phyloP scores from a whole-genome alignment of 2,329 filamentous ascomycete species.

The Penicillium brasilianum region DNA sequence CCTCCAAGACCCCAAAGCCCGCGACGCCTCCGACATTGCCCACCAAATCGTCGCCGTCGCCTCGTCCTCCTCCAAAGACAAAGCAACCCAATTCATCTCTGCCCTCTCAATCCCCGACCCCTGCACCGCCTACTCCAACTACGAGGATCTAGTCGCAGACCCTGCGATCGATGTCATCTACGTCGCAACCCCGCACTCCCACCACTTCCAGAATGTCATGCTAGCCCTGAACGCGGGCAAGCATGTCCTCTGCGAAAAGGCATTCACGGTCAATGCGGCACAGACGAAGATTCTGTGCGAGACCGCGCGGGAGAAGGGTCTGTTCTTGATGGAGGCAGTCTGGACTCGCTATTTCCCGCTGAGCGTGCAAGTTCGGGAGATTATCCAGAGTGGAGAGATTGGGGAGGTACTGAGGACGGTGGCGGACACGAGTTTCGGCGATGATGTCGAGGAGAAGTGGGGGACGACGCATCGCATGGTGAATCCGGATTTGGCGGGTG shows the following conservation, averaged over 20 bases:
- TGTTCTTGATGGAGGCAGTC: conserved; percentile 85
- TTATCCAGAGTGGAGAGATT: conserved; percentile 64
- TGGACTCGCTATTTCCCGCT: conserved; percentile 91
- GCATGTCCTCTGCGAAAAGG: conserved; percentile 89
- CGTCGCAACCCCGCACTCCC: conserved; percentile 86
- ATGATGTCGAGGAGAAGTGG: conserved; percentile 64
- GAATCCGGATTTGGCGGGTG: conserved; percentile 80
- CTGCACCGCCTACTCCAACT: conserved; percentile 77
- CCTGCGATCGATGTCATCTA: conserved; percentile 83
- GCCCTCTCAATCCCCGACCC: conserved; percentile 70
- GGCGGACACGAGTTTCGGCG: conserved; percentile 67
- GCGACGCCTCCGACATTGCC: conserved; percentile 72
- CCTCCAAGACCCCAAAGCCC: conserved; percentile 71
- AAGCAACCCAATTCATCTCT: conserved; percentile 74
- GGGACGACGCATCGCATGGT: conserved; percentile 75
- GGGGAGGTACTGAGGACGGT: conserved; percentile 62
- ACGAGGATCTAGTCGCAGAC: conserved; percentile 79
- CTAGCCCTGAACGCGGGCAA: conserved; percentile 83
- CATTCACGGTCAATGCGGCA: conserved; percentile 80
- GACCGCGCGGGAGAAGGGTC: conserved; percentile 71
- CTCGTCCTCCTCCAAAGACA: conserved; percentile 73
- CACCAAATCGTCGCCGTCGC: conserved; percentile 81
- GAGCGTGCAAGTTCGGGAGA: conserved; percentile 67
- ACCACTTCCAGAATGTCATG: conserved; percentile 91
- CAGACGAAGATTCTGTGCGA: conserved; percentile 75